Conservation (phyloP, 345 rosid genomes). For the Euphorbia pulcherrima region DNA sequence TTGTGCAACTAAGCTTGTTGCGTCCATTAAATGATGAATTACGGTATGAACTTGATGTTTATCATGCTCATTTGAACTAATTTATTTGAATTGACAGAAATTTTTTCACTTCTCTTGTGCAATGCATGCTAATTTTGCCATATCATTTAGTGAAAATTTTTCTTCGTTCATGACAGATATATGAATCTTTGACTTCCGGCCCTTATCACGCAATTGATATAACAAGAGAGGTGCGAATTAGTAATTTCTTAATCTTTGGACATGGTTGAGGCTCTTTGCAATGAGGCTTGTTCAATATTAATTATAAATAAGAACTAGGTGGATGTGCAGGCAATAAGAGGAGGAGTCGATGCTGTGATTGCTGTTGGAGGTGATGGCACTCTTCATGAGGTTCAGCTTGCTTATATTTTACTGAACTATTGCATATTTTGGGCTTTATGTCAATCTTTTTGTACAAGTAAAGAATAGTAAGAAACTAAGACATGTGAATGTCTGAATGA, state of each 20-base stretch:
- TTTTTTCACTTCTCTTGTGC: not conserved
- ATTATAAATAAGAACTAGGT: not conserved
- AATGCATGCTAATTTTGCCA: not conserved
- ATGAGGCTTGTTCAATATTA: not conserved
- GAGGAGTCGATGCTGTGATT: conserved; percentile 93
- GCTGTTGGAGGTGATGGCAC: conserved; percentile 99
- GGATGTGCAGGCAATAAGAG: conserved; percentile 65
- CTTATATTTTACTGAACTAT: not conserved
- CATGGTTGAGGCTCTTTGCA: conserved; percentile 7
- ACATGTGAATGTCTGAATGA: not conserved
- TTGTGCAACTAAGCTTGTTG: not conserved
- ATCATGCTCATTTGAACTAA: not conserved
- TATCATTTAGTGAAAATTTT: not conserved
- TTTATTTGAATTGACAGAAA: not conserved
- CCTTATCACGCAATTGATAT: conserved; percentile 91
- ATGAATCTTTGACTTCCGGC: conserved; percentile 81
- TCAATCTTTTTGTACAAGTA: not conserved
- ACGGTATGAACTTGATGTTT: not conserved
- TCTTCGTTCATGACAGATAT: conserved; percentile 45
- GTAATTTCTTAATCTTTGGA: conserved; percentile 15
- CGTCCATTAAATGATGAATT: not conserved
- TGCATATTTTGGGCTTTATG: conserved; percentile 1
- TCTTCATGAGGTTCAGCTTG: conserved; percentile 68
- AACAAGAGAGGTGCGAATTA: conserved; percentile 72
- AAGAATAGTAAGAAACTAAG: not conserved